Conservation (phyloP, 108 stramenopile species). For the Poteriospumella lacustris region DNA sequence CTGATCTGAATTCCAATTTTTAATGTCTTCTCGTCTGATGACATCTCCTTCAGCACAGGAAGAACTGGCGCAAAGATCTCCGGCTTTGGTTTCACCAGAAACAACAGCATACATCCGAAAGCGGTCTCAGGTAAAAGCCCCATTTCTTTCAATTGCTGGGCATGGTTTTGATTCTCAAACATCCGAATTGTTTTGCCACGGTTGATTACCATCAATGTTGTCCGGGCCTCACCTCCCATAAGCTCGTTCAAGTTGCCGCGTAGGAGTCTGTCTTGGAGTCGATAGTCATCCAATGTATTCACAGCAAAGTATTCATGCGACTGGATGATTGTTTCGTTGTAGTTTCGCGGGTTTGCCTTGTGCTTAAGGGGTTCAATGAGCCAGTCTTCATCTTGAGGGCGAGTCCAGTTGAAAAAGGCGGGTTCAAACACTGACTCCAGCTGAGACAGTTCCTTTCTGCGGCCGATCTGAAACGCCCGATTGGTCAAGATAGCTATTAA, state of each 20-base stretch:
- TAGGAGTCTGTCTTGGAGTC: not conserved
- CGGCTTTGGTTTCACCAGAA: slow-evolving; percentile 7
- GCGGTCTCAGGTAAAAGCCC: not conserved
- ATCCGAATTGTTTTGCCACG: slow-evolving; percentile 26
- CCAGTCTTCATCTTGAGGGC: not conserved
- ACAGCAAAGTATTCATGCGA: slow-evolving; percentile 3
- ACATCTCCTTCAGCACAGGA: not conserved
- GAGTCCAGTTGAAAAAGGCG: not conserved
- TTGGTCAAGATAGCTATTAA: not conserved
- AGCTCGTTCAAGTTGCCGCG: not conserved
- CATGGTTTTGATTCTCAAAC: slow-evolving; percentile 16
- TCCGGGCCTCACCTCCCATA: not conserved
- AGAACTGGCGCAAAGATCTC: not conserved
- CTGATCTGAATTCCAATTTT: slow-evolving; percentile 24
- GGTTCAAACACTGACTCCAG: not conserved
- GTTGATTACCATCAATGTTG: slow-evolving; percentile 1
- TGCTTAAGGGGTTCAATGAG: not conserved
- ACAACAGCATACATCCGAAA: slow-evolving; percentile 16
- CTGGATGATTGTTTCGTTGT: not conserved
- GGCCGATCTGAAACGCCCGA: slow-evolving; percentile 24
- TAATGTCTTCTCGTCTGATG: not conserved
- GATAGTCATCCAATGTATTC: slow-evolving; percentile 15
- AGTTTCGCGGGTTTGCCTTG: not conserved
- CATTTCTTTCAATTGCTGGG: not conserved
- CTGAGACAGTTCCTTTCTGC: not conserved